These are phyloP conservation scores for Coriolopsis trogii DNA, from an alignment of 1,284 basidiomycete species.

Conservation along the genomic window DNA sequence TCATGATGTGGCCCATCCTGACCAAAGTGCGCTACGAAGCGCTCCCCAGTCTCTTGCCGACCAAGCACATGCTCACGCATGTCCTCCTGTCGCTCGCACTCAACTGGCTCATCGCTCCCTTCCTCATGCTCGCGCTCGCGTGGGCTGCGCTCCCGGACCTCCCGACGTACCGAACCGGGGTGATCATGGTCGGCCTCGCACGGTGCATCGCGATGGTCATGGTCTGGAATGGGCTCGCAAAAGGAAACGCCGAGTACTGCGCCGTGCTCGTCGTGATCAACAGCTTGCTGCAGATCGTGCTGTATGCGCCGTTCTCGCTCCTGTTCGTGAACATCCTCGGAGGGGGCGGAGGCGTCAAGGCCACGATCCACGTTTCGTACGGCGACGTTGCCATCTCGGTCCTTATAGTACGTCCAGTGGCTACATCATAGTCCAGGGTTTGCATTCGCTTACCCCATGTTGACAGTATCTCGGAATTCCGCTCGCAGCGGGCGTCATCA, in stretches of 20 bases:
- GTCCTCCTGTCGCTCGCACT: constrained; percentile 71
- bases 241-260: constrained; percentile 77
- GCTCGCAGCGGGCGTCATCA: constrained; percentile 67
- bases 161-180: constrained; percentile 57
- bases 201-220: constrained; percentile 82
- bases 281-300: constrained; percentile 71
- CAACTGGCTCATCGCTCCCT: constrained; percentile 84
- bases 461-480: constrained; percentile 78
- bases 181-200: constrained; percentile 61
- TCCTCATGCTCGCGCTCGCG: constrained; percentile 83
- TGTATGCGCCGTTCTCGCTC: constrained; percentile 78
- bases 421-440: too few species aligned
- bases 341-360: constrained; percentile 42
- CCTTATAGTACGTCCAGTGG: constrained; percentile 64
- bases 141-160: constrained; percentile 87
- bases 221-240: constrained; percentile 84
- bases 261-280: constrained; percentile 72
- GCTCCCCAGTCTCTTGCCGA: constrained; percentile 61
- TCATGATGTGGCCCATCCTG: constrained; percentile 92
- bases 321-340: constrained; percentile 77
- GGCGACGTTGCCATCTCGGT: constrained; percentile 75
- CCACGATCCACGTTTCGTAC: constrained; percentile 61
- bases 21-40: constrained; percentile 82
- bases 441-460: too few species aligned
- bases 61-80: constrained; percentile 68